Evolutionary conservation across 2,329 filamentous ascomycete genomes (phyloP), one percentile per base, ranked within the genome.

Genomic region (Hymenoscyphus salicellus): DNA sequence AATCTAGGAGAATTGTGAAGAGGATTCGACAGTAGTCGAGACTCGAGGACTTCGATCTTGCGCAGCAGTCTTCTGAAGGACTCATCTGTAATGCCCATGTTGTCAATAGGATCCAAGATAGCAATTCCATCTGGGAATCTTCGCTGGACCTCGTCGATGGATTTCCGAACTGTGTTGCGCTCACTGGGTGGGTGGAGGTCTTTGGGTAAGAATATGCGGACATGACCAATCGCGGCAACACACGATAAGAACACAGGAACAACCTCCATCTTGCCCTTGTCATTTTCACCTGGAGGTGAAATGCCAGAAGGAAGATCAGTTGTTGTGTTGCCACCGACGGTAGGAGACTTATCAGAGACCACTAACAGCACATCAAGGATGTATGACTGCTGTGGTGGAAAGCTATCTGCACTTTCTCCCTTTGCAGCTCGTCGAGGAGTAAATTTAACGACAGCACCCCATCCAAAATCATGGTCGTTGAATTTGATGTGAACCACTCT

Each of bases 21-120:
- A 4, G 94, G 93, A 76, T 97, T 98, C 16, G 91, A 86, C 32
- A 98, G 80, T 26, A 99, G 82, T 61, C 92, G 89, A 5, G 94
- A 95, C 78, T 99, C 95, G 1, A 99, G 85, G 11, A 98, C 91
- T 78, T 99, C 95, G 66, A 99, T 97, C 86, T 98, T 98, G 78
- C 93, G 81, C 63, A 98, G 84, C 3, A 97, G 85, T 76, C 93
- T 92, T 82, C 96, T 97, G 81, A 99, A 98, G 0, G 87, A 88
- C 1, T 97, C 93, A 73, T 98, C 95, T 3, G 84, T 89, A 73
- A 99, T 98, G 32, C 87, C 86, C 95, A 99, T 98, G 74, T 97
- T 93, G 77, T 98, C 93, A 46, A 99, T 89, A 0, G 95, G 95
- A 73, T 99, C 95, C 20, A 99, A 80, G 6, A 93, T 83, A 2